Conservation (phyloP, 371 early-diverging fungal genomes). For the Mortierella sp. region DNA sequence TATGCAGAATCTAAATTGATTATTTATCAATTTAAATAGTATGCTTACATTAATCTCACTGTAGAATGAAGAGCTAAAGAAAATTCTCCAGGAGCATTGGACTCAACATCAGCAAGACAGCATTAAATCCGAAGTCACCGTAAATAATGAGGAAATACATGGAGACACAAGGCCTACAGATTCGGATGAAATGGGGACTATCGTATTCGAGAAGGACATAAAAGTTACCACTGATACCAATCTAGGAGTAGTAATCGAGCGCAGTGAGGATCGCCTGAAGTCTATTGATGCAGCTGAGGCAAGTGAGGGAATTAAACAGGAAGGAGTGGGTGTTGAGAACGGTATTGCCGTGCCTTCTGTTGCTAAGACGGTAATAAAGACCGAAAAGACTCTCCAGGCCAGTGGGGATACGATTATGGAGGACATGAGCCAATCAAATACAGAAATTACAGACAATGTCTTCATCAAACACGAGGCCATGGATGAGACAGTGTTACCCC, state of each 20-base stretch:
- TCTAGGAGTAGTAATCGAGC: background rate
- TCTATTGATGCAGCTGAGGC: background rate
- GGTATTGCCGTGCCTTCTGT: background rate
- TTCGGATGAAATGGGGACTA: background rate
- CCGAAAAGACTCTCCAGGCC: background rate
- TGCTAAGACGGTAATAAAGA: background rate
- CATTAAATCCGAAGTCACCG: background rate
- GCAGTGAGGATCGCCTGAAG: background rate
- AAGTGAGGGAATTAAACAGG: background rate
- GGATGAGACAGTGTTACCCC: background rate
- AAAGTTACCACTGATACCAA: background rate
- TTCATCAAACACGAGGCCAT: slow-evolving; percentile 9
- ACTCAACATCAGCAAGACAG: slow-evolving; percentile 2
- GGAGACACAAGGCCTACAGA: background rate
- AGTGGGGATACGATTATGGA: background rate
- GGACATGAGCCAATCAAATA: background rate
- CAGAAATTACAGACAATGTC: background rate
- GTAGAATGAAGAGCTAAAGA: slow-evolving; percentile 31
- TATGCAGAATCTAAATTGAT: background rate
- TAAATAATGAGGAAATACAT: background rate
- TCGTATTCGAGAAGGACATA: background rate
- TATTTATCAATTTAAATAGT: background rate
- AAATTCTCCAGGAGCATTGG: slow-evolving; percentile 13
- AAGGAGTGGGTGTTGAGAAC: background rate
- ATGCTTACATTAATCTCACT: background rate